Evolutionary conservation across 345 rosid species (phyloP), one percentile per base, ranked within the genome.

Genomic region (Citrus glauca): DNA sequence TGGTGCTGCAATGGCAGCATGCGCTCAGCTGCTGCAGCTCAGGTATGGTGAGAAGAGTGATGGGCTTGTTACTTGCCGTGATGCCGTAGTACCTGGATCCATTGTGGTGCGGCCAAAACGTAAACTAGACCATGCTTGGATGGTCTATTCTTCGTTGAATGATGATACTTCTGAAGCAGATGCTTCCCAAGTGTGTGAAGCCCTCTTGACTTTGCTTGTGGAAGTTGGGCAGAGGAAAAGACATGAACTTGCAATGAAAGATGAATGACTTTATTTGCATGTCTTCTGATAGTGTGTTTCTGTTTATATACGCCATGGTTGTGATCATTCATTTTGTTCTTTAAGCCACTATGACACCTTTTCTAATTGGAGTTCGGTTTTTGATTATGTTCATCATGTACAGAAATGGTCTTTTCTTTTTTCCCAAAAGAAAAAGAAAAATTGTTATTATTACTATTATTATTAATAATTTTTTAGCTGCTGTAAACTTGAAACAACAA

Each of bases 1-100:
- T 1, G 93, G 97, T 69, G 99, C 99, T 69, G 98, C 93, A 48
- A 96, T 94, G 98, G 97, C 99, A 72, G 97, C 99, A 28, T 96
- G 99, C 45, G 99, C 98, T 9, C 98, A 89, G 89, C 86, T 94
- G 63, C 89, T 94, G 40, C 95, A 90, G 71, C 82, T 87, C 62
- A 86, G 98, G 85, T 94, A 96, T 28, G 91, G 93, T 0, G 95
- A 96, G 80, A 94, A 96, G 86, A 91, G 97, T 2, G 97, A 96
- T 2, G 99, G 99, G 27, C 91, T 96, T 0, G 99, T 94, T 78
- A 89, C 95, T 2, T 80, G 98, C 76, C 83, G 97, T 19, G 97
- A 96, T 57, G 98, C 99, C 1, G 95, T 92, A 85, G 98, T 92
- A 68, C 99, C 98, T n/a, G 98, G 97, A 55, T 96, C 99, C 0